Base-by-base conservation (phyloP, 352 stramenopile genomes). In the Globisporangium iwayamae region DNA sequence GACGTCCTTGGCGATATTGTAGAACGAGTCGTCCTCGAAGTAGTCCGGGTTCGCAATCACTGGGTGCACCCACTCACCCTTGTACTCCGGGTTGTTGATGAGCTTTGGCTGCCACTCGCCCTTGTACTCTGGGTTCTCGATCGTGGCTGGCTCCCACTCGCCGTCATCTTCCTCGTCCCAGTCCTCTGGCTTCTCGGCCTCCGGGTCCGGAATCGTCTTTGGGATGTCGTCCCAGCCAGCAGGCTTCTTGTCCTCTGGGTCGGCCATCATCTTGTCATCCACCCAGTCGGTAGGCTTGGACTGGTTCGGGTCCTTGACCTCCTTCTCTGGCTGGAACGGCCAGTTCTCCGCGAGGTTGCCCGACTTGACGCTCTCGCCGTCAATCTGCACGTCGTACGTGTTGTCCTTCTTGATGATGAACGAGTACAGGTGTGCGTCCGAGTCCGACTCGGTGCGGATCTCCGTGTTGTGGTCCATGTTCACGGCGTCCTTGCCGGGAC, bases 81-180 rank as follows among this genome's bases (percentile, higher is more conserved):
- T 99, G 93, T 99, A 99, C 43, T 97, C 96, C 9, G 97, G 97
- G 80, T 99, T 99, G 57, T 96, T 80, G 71, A 99, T 99, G 82
- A 98, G 98, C 70, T 96, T 97, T 7, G 96, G 93, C 68, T 97
- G 96, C 98, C 98, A 99, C 75, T 96, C 85, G 66, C 98, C 98
- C 88, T 99, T 98, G 89, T 98, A 99, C 47, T 99, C 96, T 3
- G 97, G 97, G 85, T 98, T 99, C 62, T 94, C 79, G 62, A 98
- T 98, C 78, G 89, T 93, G 16, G 91, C 87, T 2, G 90, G 81
- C 72, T 99, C 97, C 97, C 97, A 99, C 77, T 99, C 94, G 65
- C 97, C 97, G 78, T 99, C 97, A 65, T 99, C 97, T 69, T 99
- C 97, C 60, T 99, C 96, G 69, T 99, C 96, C 96, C 96, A 99